These are phyloP conservation scores for Trichoderma sp. DNA, from an alignment of 2,329 filamentous ascomycete genomes.

Conservation along the genomic window DNA sequence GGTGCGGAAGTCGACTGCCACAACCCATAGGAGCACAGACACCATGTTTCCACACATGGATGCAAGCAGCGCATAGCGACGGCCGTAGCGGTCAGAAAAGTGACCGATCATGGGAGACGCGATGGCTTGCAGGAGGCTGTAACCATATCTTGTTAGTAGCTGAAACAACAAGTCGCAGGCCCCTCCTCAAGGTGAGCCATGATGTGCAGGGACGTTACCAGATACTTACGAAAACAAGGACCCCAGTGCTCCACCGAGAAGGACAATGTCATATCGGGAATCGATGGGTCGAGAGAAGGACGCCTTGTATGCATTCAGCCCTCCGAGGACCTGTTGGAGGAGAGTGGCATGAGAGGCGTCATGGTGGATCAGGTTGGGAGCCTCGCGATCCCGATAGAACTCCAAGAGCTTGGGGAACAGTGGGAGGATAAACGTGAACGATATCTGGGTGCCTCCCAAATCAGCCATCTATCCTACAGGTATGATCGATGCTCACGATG, in stretches of 20 bases:
- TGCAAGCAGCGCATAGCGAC: slow-evolving; percentile 80
- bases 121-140: slow-evolving; percentile 81
- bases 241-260: slow-evolving; percentile 88
- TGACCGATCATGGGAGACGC: slow-evolving; percentile 88
- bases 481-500: neutral
- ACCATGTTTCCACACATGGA: slow-evolving; percentile 93
- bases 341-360: slow-evolving; percentile 57
- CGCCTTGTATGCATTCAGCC: slow-evolving; percentile 92
- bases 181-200: neutral
- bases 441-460: slow-evolving; percentile 63
- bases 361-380: slow-evolving; percentile 43
- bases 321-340: slow-evolving; percentile 74
- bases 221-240: slow-evolving; percentile 72
- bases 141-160: neutral
- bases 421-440: slow-evolving; percentile 96
- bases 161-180: neutral
- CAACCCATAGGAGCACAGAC: slow-evolving; percentile 91
- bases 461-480: slow-evolving; percentile 14
- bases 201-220: neutral
- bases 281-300: slow-evolving; percentile 90
- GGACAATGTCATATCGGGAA: slow-evolving; percentile 92
- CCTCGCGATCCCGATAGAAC: slow-evolving; percentile 89
- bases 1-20: slow-evolving; percentile 89
- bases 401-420: slow-evolving; percentile 93
- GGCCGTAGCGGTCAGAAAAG: slow-evolving; percentile 84